Evolutionary conservation across 164 flowering plant species (phyloP).

Genomic region (Magnolia sinica): DNA sequence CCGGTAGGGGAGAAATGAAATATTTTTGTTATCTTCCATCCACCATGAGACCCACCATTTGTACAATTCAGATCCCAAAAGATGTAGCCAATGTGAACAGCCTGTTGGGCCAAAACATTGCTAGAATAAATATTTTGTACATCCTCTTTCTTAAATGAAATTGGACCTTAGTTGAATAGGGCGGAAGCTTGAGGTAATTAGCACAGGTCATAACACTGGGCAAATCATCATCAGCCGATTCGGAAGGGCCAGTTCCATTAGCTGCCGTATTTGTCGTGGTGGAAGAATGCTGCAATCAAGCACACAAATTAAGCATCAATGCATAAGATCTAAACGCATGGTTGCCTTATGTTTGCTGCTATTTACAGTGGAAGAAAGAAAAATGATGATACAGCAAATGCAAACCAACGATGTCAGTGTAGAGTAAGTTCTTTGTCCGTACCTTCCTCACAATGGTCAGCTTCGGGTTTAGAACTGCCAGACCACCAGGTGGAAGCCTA

Average conservation of each 20-base stretch:
- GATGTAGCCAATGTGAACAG: no score
- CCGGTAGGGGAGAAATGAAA: no score
- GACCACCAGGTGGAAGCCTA: slow-evolving; percentile 95
- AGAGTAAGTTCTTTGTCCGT: slow-evolving; percentile 3
- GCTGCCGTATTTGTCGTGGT: slow-evolving; percentile 39
- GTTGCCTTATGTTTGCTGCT: neutral
- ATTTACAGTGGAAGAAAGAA: neutral
- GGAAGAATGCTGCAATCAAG: slow-evolving; percentile 70
- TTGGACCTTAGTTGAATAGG: slow-evolving; percentile 93
- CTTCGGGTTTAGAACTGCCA: slow-evolving; percentile 92
- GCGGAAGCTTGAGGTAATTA: slow-evolving; percentile 97
- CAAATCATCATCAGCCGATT: slow-evolving; percentile 89
- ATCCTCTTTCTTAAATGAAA: neutral
- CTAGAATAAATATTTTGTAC: no score
- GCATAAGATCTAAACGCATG: neutral
- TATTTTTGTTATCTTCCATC: no score
- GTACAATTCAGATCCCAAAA: no score
- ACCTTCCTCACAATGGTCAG: slow-evolving; percentile 98
- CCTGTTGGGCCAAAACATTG: no score
- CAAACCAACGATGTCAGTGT: neutral
- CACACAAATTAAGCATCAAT: neutral
- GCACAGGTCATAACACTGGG: slow-evolving; percentile 99
- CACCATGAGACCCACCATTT: no score
- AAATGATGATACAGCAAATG: neutral
- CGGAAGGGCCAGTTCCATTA: slow-evolving; percentile 66